Conservation (phyloP, 2,329 filamentous ascomycete genomes). For the Diaporthe sp. region DNA sequence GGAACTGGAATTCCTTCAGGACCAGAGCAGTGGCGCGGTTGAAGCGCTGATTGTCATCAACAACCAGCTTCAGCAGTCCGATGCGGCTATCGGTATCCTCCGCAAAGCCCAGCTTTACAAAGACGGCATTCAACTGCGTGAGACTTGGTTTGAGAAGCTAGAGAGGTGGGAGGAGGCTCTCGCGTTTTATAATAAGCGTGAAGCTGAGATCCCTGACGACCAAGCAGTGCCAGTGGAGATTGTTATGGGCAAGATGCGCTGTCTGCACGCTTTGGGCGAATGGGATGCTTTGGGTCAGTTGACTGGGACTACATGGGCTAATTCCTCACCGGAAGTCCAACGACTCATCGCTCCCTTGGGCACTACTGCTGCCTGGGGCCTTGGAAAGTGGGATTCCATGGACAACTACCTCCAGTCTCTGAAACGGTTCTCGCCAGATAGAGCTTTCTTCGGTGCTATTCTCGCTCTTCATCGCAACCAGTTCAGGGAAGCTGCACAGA, state of each 20-base stretch:
- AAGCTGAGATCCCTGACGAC: conserved; percentile 74
- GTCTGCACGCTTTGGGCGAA: conserved; percentile 94
- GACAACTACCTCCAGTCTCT: conserved; percentile 96
- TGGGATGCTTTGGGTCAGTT: conserved; percentile 94
- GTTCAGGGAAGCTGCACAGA: conserved; percentile 89
- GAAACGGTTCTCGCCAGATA: conserved; percentile 92
- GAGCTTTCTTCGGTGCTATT: conserved; percentile 98
- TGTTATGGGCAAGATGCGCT: conserved; percentile 99
- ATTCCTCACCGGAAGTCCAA: conserved; percentile 88
- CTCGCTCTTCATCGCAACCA: conserved; percentile 95
- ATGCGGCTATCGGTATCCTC: conserved; percentile 97
- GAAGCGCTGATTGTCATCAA: conserved; percentile 99
- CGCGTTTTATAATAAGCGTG: conserved; percentile 89
- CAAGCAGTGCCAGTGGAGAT: conserved; percentile 83
- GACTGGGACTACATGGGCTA: conserved; percentile 93
- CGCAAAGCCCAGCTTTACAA: conserved; percentile 96
- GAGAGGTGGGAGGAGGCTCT: conserved; percentile 98
- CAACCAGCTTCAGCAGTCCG: conserved; percentile 98
- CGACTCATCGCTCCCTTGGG: conserved; percentile 93
- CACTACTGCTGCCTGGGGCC: conserved; percentile 95
- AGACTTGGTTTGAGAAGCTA: conserved; percentile 99
- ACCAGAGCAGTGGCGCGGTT: conserved; percentile 94
- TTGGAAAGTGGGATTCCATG: conserved; percentile 98
- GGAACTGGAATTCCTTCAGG: conserved; percentile 96
- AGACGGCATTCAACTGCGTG: conserved; percentile 91